These are phyloP conservation scores for Cenchrus fungigraminus DNA, from an alignment of 176 grass and related monocot genomes.

Conservation along the genomic window DNA sequence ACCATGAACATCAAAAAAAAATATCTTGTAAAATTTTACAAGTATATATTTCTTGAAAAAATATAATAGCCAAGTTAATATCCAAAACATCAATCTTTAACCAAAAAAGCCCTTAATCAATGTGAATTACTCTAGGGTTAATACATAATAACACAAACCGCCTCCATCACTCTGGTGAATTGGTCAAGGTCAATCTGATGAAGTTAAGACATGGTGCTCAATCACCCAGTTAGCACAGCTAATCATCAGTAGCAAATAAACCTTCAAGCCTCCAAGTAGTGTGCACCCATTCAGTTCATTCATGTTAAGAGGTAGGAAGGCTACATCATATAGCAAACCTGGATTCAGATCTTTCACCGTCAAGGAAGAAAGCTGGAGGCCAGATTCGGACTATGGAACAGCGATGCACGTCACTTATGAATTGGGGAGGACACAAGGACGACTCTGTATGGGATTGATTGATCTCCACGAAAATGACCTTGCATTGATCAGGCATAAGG, in stretches of 20 bases:
- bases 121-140: too few relatives aligned
- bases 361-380: slow-evolving; percentile 14
- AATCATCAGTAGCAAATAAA: neutral
- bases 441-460: slow-evolving; percentile 17
- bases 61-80: neutral
- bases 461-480: slow-evolving; percentile 34
- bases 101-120: too few relatives aligned
- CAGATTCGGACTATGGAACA: slow-evolving; percentile 15
- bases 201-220: neutral
- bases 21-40: too few relatives aligned
- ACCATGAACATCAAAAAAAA: too few relatives aligned
- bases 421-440: neutral
- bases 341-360: slow-evolving; percentile 44
- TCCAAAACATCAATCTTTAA: neutral
- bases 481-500: slow-evolving; percentile 31
- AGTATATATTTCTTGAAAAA: too few relatives aligned
- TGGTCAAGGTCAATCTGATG: neutral
- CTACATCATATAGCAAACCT: slow-evolving; percentile 4
- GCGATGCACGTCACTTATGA: slow-evolving; percentile 1
- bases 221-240: neutral
- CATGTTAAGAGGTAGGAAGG: slow-evolving; percentile 5
- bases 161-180: neutral
- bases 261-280: slow-evolving; percentile 4
- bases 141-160: neutral
- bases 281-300: slow-evolving; percentile 7